Evolutionary conservation across 345 rosid species (phyloP), one percentile per base, ranked within the genome.

Genomic region (Pugionium dolabratum): DNA sequence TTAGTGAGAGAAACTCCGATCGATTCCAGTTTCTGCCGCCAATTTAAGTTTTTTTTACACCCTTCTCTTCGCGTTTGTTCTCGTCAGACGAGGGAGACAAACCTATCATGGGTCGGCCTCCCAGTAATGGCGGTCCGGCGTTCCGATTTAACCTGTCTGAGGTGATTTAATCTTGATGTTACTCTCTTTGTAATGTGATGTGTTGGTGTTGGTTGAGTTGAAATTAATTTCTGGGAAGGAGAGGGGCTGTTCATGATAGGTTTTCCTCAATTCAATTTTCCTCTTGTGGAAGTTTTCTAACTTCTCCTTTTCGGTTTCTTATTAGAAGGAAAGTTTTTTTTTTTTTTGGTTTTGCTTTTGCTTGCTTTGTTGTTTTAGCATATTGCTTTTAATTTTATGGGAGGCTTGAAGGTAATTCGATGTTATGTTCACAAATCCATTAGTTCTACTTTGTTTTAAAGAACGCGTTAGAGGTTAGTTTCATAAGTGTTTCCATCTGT

Each of bases 111-210:
- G 99, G 97, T 67, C 90, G 99, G 30, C 99, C 96, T 71, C 97
- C 97, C 44, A 84, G 93, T 66, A 87, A 86, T 68, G 99, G 99
- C 33, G 91, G 87, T 67, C 99, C 99, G 31, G 91, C 99, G 71
- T 95, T 95, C 52, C 97, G 99, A 74, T 95, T 91, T 79, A 78
- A 72, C 72, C 54, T 75, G 35, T 8, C 76, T 18, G 97, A 95
- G 99, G 99, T 91, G 33, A 45, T 30, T 66, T 26, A 48, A 36
- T 62, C 45, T 54, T 54, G 28, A 48, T 48, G 30, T 30, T 39
- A 66, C 47, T 43, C 10, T 46, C 30, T 50, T 31, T 32, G 43
- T 51, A 31, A 25, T 61, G 41, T 68, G 32, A 34, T 62, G 56
- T 50, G 37, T 36, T 54, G 37, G 37, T 66, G 48, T 45, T 49